Percentiles rank a stretch among this genome's conserved stretches.
phyloP scores from a whole-genome alignment of 2,329 filamentous ascomycete species.

The Penicillium frequentans region DNA sequence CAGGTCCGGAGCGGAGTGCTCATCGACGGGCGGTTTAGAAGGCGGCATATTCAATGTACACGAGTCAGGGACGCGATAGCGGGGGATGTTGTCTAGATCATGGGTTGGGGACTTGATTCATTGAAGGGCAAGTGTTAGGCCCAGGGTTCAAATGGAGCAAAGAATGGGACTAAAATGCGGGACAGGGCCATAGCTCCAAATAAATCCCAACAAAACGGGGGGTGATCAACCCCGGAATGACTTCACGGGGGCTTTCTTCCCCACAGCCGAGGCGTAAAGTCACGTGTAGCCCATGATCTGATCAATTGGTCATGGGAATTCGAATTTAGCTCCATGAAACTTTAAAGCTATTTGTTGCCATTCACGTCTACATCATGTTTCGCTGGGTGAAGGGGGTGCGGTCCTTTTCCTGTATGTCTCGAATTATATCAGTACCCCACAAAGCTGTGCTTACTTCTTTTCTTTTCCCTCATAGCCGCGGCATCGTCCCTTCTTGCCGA shows the following conservation, averaged over 20 bases:
- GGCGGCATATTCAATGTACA: conserved; percentile 29
- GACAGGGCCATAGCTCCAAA: conserved; percentile 17
- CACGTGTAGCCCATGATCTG: conserved; percentile 15
- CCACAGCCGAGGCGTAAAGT: conserved; percentile 29
- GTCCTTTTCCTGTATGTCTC: conserved; percentile 30
- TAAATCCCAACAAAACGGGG: conserved; percentile 24
- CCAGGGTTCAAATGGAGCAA: background rate
- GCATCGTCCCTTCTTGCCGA: conserved; percentile 26
- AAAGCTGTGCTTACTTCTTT: conserved; percentile 13
- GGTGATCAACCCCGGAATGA: conserved; percentile 21
- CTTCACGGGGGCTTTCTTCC: conserved; percentile 17
- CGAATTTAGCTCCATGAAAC: background rate
- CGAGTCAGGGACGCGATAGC: background rate
- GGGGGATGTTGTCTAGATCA: conserved; percentile 2
- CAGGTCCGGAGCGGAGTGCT: conserved; percentile 66
- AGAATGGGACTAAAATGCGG: conserved; percentile 1
- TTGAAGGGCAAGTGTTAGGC: conserved; percentile 1
- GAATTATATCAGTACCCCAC: background rate
- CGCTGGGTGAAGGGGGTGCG: conserved; percentile 25
- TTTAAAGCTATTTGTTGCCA: background rate
- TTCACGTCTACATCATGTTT: conserved; percentile 28
- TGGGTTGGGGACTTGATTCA: background rate
- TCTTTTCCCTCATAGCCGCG: conserved; percentile 11
- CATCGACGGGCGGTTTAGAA: conserved; percentile 28
- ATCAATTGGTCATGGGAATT: background rate